Evolutionary conservation across 2,329 filamentous ascomycete species (phyloP).

Genomic region (Thelonectria discophora): DNA sequence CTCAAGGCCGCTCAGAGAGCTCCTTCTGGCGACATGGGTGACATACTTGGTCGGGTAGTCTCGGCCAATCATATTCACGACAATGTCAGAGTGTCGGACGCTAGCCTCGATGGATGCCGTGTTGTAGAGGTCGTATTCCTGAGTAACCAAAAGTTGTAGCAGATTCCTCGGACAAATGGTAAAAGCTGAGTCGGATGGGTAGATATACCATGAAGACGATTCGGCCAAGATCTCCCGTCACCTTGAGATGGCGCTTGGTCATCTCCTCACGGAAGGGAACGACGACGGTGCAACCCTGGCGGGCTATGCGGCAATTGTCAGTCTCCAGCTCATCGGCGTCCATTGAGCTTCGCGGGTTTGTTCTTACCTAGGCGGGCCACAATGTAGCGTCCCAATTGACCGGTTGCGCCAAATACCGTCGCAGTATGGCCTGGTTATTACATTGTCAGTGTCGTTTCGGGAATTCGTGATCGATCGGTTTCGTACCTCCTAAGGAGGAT

Average conservation of each 20-base stretch:
- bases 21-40: neutral
- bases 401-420: constrained; percentile 97
- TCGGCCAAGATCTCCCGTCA: constrained; percentile 91
- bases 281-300: constrained; percentile 92
- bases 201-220: constrained; percentile 80
- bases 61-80: constrained; percentile 94
- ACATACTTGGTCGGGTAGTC: constrained; percentile 93
- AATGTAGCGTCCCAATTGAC: constrained; percentile 95
- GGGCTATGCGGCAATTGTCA: constrained; percentile 63
- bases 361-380: constrained; percentile 85
- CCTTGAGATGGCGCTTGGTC: constrained; percentile 95
- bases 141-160: constrained; percentile 29
- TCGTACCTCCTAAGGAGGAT: constrained; percentile 84
- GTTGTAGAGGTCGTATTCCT: constrained; percentile 96
- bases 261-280: constrained; percentile 97
- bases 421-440: constrained; percentile 81
- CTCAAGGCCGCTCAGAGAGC: constrained; percentile 3
- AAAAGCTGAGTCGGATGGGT: neutral
- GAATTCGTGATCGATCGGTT: constrained; percentile 23
- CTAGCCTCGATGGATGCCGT: constrained; percentile 96
- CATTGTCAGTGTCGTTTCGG: constrained; percentile 40
- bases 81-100: constrained; percentile 95
- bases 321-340: constrained; percentile 17
- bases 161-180: neutral
- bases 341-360: neutral